Evolutionary conservation across 2,329 filamentous ascomycete species (phyloP).

Genomic region (Aspergillus candidus): DNA sequence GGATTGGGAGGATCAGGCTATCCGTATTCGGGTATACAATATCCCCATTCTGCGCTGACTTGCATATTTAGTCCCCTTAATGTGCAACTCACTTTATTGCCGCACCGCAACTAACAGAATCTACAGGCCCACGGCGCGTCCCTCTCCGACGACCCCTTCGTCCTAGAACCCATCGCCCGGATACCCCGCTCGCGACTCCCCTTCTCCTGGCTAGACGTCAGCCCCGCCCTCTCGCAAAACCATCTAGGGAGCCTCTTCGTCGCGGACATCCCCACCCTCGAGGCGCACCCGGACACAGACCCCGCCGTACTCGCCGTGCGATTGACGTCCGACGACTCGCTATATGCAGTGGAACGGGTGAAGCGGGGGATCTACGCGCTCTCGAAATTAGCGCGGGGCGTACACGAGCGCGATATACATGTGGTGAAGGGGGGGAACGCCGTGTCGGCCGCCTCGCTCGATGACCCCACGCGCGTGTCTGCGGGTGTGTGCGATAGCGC

Average conservation of each 20-base stretch:
- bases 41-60: background rate
- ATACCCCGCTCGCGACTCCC: conserved; percentile 34
- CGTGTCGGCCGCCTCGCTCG: background rate
- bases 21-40: conserved; percentile 29
- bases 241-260: conserved; percentile 33
- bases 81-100: background rate
- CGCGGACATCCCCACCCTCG: conserved; percentile 33
- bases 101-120: conserved; percentile 1
- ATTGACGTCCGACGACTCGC: conserved; percentile 21
- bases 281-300: conserved; percentile 19
- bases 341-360: conserved; percentile 37
- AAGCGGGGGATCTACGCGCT: conserved; percentile 37
- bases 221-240: conserved; percentile 21
- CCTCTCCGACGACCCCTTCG: conserved; percentile 28
- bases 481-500: background rate
- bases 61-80: no score
- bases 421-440: conserved; percentile 29
- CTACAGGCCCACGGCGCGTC: conserved; percentile 32
- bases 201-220: conserved; percentile 35
- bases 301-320: conserved; percentile 29
- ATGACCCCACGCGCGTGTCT: no score
- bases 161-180: conserved; percentile 31
- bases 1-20: conserved; percentile 18
- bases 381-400: conserved; percentile 26
- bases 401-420: conserved; percentile 35